Conservation (phyloP, 2,329 filamentous ascomycete species). For the Leptographium radiaticola region DNA sequence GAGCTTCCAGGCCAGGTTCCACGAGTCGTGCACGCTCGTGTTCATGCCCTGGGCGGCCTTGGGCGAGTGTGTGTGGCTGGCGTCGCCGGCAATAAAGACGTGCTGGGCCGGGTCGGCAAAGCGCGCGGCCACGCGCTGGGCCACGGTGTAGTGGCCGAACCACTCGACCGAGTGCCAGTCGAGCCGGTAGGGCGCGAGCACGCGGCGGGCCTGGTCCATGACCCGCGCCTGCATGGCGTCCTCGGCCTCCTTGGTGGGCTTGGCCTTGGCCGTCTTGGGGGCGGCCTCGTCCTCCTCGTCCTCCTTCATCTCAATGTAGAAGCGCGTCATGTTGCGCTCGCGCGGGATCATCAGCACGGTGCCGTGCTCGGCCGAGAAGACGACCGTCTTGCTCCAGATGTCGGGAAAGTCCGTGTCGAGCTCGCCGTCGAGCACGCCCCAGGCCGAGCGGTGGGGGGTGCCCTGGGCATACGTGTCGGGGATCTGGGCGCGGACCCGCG, state of each 20-base stretch:
- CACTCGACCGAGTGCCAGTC: slow-evolving; percentile 49
- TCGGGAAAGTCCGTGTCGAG: slow-evolving; percentile 61
- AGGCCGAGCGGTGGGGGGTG: slow-evolving; percentile 26
- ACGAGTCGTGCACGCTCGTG: slow-evolving; percentile 46
- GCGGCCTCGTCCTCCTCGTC: slow-evolving; percentile 14
- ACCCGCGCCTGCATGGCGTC: slow-evolving; percentile 40
- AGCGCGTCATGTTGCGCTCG: slow-evolving; percentile 57
- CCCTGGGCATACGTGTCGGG: slow-evolving; percentile 11
- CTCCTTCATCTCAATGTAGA: slow-evolving; percentile 43
- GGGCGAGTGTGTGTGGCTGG: slow-evolving; percentile 52
- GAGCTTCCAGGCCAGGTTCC: slow-evolving; percentile 49
- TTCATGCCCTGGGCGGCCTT: slow-evolving; percentile 55
- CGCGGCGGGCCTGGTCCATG: slow-evolving; percentile 45
- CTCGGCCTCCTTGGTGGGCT: slow-evolving; percentile 9
- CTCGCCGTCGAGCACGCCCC: slow-evolving; percentile 61
- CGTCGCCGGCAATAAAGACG: slow-evolving; percentile 50
- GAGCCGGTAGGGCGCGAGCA: slow-evolving; percentile 43
- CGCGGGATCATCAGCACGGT: slow-evolving; percentile 60
- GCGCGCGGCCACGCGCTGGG: slow-evolving; percentile 54
- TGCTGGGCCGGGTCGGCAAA: slow-evolving; percentile 49
- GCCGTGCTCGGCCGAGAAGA: slow-evolving; percentile 52
- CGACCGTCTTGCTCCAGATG: slow-evolving; percentile 60
- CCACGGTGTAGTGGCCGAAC: slow-evolving; percentile 60
- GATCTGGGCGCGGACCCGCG: slow-evolving; percentile 53
- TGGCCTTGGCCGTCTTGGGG: slow-evolving; percentile 7